Conservation (phyloP, 768 basidiomycete species). For the Suillus subalutaceus region DNA sequence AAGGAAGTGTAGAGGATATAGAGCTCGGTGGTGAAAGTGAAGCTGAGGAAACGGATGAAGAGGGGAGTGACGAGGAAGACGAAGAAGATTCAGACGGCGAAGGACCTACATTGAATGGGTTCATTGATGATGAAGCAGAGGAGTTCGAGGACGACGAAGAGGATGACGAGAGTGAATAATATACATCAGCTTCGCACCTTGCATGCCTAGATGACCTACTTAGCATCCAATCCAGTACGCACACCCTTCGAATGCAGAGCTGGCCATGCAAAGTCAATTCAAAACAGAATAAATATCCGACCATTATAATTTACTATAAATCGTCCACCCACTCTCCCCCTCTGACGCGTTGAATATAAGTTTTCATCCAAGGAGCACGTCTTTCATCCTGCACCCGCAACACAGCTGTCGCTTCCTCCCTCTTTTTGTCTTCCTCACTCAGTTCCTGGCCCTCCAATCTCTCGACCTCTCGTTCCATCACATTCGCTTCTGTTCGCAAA, state of each 20-base stretch:
- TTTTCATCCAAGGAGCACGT: slow-evolving; percentile 62
- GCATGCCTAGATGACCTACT: neutral
- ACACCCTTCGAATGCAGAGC: neutral
- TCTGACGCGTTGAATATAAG: slow-evolving; percentile 67
- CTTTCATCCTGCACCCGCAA: slow-evolving; percentile 52
- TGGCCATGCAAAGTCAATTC: slow-evolving; percentile 5
- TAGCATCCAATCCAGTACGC: neutral
- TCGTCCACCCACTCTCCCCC: slow-evolving; percentile 74
- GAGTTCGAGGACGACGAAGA: slow-evolving; percentile 56
- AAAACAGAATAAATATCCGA: slow-evolving; percentile 1
- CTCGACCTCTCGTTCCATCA: slow-evolving; percentile 29
- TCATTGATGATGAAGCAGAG: slow-evolving; percentile 67
- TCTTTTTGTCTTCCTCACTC: slow-evolving; percentile 37
- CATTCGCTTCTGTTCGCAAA: slow-evolving; percentile 65
- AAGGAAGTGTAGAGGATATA: slow-evolving; percentile 78
- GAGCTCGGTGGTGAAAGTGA: slow-evolving; percentile 70
- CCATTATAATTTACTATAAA: slow-evolving; percentile 38
- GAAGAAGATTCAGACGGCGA: slow-evolving; percentile 46
- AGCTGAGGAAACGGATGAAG: slow-evolving; percentile 51
- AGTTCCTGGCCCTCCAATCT: slow-evolving; percentile 33
- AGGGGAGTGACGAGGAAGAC: slow-evolving; percentile 42
- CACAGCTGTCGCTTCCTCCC: slow-evolving; percentile 38
- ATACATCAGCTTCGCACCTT: neutral
- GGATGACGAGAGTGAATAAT: slow-evolving; percentile 51
- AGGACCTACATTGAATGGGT: slow-evolving; percentile 46